A percentile compares a stretch with the other conserved stretches of the same genome.
phyloP scores from a whole-genome alignment of 306 rosid genomes.

The Vigna angularis region DNA sequence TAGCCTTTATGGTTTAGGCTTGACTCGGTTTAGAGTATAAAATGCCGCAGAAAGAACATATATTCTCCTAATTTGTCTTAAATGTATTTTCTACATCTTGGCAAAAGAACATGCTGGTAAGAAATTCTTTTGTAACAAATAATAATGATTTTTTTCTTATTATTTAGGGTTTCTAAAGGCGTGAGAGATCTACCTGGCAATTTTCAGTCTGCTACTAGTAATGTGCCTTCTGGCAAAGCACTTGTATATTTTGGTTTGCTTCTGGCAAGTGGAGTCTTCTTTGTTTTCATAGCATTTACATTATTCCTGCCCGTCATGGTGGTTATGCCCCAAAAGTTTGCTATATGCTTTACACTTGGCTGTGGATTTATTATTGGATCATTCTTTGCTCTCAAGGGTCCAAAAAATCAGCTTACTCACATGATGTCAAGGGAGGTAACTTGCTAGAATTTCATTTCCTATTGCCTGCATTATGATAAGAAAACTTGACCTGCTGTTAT shows the following conservation, averaged over 20 bases:
- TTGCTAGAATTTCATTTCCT: constrained; percentile 32
- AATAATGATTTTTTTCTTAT: constrained; percentile 38
- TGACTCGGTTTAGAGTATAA: constrained; percentile 14
- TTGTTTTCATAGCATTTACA: constrained; percentile 89
- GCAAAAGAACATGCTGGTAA: constrained; percentile 39
- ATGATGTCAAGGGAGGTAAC: constrained; percentile 90
- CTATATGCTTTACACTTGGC: constrained; percentile 97
- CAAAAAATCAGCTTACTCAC: constrained; percentile 85
- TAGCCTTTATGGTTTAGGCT: neutral
- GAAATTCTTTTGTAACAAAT: constrained; percentile 6
- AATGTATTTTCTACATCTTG: constrained; percentile 18
- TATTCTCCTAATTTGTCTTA: constrained; percentile 4
- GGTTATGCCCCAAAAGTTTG: constrained; percentile 98
- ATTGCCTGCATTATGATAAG: constrained; percentile 11
- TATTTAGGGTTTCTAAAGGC: constrained; percentile 87
- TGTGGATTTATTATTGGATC: constrained; percentile 91
- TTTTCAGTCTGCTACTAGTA: constrained; percentile 91
- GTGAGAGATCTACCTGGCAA: constrained; percentile 94
- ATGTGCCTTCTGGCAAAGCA: constrained; percentile 90
- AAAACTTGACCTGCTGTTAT: neutral
- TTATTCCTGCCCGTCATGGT: constrained; percentile 99
- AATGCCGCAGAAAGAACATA: constrained; percentile 15
- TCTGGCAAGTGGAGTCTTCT: constrained; percentile 91
- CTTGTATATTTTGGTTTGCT: constrained; percentile 90
- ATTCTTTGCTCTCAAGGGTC: constrained; percentile 96